A percentile compares a stretch with the other conserved stretches of the same genome.
Conservation (phyloP, 352 stramenopile genomes). For the Globisporangium perplexum region DNA sequence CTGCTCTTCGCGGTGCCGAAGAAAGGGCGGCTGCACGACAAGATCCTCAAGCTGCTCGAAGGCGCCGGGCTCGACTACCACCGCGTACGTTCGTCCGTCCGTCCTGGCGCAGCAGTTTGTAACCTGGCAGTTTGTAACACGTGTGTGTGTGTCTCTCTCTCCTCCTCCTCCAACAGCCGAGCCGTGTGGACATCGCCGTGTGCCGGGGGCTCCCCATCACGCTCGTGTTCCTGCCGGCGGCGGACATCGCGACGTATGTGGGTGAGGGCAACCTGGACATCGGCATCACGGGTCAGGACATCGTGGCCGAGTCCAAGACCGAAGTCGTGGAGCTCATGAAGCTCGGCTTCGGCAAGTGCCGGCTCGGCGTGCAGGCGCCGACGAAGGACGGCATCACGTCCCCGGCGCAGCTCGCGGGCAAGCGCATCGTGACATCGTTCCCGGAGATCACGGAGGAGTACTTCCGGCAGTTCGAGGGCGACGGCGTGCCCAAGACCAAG, state of each 20-base stretch:
- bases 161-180: constrained; percentile 32
- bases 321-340: constrained; percentile 91
- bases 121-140: too few species aligned
- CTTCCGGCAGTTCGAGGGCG: constrained; percentile 90
- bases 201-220: constrained; percentile 94
- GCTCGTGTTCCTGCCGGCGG: constrained; percentile 95
- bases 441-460: constrained; percentile 91
- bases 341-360: constrained; percentile 96
- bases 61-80: constrained; percentile 95
- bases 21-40: constrained; percentile 96
- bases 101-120: too few species aligned
- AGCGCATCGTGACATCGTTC: constrained; percentile 98
- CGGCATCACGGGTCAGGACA: constrained; percentile 97
- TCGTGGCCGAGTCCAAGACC: constrained; percentile 90
- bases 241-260: constrained; percentile 98
- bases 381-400: constrained; percentile 82
- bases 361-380: constrained; percentile 94
- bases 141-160: too few species aligned
- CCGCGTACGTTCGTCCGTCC: constrained; percentile 73
- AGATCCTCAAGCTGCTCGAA: constrained; percentile 94
- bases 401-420: constrained; percentile 85
- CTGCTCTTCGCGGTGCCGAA: constrained; percentile 95
- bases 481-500: constrained; percentile 51
- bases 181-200: constrained; percentile 90
- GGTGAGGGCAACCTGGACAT: constrained; percentile 97